These are phyloP conservation scores for Amanita brunnescens DNA, from an alignment of 768 basidiomycete genomes.

Conservation along the genomic window DNA sequence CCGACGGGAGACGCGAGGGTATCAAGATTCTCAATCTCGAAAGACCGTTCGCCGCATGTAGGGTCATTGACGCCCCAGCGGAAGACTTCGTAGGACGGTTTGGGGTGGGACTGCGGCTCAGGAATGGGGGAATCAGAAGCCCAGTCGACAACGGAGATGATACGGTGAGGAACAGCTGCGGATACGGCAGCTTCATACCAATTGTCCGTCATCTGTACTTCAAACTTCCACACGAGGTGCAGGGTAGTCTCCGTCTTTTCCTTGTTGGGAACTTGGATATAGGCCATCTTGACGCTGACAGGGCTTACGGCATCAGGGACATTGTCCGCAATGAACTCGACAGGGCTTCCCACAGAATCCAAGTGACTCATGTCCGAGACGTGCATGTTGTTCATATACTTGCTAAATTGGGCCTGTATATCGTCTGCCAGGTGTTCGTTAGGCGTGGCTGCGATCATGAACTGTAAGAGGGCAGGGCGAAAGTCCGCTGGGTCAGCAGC, in stretches of 20 bases:
- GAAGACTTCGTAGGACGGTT: constrained; percentile 65
- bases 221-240: constrained; percentile 84
- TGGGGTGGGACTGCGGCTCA: constrained; percentile 22
- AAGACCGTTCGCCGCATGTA: constrained; percentile 46
- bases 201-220: constrained; percentile 90
- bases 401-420: constrained; percentile 40
- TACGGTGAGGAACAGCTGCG: constrained; percentile 60
- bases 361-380: constrained; percentile 35
- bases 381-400: constrained; percentile 42
- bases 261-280: constrained; percentile 70
- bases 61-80: constrained; percentile 86
- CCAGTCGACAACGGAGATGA: constrained; percentile 92
- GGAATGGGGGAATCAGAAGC: constrained; percentile 67
- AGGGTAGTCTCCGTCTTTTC: constrained; percentile 50
- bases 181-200: constrained; percentile 93
- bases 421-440: constrained; percentile 36
- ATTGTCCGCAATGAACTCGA: constrained; percentile 38
- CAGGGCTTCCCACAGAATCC: constrained; percentile 30
- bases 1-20: constrained; percentile 74
- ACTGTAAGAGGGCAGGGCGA: constrained; percentile 59
- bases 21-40: constrained; percentile 66
- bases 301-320: constrained; percentile 75
- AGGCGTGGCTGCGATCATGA: constrained; percentile 71
- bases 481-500: constrained; percentile 28
- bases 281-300: constrained; percentile 73